Evolutionary conservation across 345 rosid genomes (phyloP), one percentile per base, ranked within the genome.

Genomic region (Microcos paniculata): DNA sequence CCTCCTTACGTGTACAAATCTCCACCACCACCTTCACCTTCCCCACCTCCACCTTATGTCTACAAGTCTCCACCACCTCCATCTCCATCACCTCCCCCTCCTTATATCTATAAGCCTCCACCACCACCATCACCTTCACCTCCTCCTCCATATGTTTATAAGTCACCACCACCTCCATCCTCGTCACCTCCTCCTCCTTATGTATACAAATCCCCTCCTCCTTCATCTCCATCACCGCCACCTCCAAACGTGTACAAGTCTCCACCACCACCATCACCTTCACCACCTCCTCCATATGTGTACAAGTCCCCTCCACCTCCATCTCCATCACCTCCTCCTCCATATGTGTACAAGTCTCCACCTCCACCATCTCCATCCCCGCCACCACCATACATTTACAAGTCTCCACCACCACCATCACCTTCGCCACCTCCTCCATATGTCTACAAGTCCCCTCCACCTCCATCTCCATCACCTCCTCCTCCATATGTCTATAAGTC

Each of bases 111-210:
- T 0, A 74, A 12, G 0, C 62, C 77, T 11, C 61, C 77, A 15
- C 70, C 70, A 1, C 61, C 80, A 0, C 80, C 72, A 14, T 26
- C 46, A 0, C 43, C 43, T 0, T 75, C 79, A 0, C 79, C 76
- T 0, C 79, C 76, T 7, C 84, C 84, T 28, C 84, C 78, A 0
- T 81, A 81, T 9, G 7, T 40, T 1, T 77, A 81, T 23, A 77
- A 62, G 4, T 81, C 84, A 0, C 84, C 78, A 0, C 78, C 84
- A 0, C 79, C 79, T 0, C 77, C 77, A 1, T 81, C 79, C 0
- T 76, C 84, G 0, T 76, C 79, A 0, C 77, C 77, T 0, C 83
- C 75, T 0, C 85, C 82, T 0, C 82, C 79, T 0, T 74, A 73
- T 3, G 51, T 69, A 24, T 78, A 78, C 18, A 0, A 51, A 0